Percentiles rank a stretch among this genome's conserved stretches.
Evolutionary conservation across 768 basidiomycete species (phyloP).

Genomic region (Calocybe cyanea): DNA sequence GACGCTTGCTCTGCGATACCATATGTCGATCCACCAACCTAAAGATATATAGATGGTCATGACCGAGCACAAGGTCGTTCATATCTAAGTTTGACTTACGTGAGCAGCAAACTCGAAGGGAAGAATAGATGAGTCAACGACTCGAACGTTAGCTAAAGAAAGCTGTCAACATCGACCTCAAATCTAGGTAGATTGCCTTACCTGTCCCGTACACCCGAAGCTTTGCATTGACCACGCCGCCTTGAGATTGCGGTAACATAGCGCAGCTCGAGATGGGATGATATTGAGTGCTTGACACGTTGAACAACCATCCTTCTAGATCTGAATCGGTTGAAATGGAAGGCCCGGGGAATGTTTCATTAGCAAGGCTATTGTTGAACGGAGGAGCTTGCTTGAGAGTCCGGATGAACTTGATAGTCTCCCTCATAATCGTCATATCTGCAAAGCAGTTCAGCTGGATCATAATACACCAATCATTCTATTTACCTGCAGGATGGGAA

Average conservation of each 20-base stretch:
- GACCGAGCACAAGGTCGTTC: background rate
- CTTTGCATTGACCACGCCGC: conserved; percentile 54
- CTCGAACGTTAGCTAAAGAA: conserved; percentile 41
- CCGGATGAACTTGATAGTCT: conserved; percentile 59
- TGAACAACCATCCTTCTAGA: conserved; percentile 48
- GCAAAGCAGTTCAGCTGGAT: background rate
- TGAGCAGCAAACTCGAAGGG: conserved; percentile 21
- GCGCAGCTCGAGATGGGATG: conserved; percentile 57
- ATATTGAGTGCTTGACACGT: conserved; percentile 47
- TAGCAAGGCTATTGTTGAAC: conserved; percentile 36
- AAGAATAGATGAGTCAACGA: conserved; percentile 19
- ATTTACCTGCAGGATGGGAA: conserved; percentile 44
- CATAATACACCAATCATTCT: background rate
- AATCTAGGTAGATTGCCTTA: conserved; percentile 12
- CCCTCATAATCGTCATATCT: conserved; percentile 47
- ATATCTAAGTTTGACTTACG: conserved; percentile 10
- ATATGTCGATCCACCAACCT: conserved; percentile 20
- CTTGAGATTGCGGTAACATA: conserved; percentile 49
- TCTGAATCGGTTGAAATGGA: conserved; percentile 50
- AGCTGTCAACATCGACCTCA: background rate
- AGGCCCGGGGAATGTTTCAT: conserved; percentile 46
- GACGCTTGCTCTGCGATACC: conserved; percentile 35
- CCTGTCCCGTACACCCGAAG: conserved; percentile 52
- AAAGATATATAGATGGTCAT: background rate
- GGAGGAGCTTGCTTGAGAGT: conserved; percentile 49